Conservation (phyloP, 345 rosid species). For the Xanthoceras sorbifolium region DNA sequence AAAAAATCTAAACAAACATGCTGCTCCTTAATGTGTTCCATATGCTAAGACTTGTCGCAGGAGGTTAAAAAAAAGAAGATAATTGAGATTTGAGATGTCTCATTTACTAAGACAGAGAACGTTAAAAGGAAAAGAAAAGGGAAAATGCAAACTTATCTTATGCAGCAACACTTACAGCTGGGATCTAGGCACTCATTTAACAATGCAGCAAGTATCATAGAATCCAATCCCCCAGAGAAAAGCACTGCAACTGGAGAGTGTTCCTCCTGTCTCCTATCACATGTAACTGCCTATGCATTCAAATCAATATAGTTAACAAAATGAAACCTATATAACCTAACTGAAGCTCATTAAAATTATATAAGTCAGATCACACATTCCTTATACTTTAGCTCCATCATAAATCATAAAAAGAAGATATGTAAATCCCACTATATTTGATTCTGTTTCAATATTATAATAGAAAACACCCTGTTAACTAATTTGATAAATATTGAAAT, state of each 20-base stretch:
- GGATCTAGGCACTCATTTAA: slow-evolving; percentile 78
- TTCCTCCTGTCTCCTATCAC: slow-evolving; percentile 35
- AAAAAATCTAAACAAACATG: not conserved
- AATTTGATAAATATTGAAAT: not conserved
- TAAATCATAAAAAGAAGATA: not conserved
- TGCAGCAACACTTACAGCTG: slow-evolving; percentile 46
- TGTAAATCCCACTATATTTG: not conserved
- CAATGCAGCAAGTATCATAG: slow-evolving; percentile 91
- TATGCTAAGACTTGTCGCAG: not conserved
- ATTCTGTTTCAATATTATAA: not conserved
- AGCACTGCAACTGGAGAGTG: slow-evolving; percentile 78
- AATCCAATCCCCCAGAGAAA: slow-evolving; percentile 96
- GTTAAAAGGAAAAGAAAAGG: not conserved
- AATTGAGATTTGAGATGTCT: not conserved
- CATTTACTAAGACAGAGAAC: not conserved
- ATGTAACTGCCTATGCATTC: slow-evolving; percentile 41
- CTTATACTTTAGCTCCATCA: not conserved
- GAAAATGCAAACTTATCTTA: not conserved
- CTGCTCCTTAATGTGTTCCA: not conserved
- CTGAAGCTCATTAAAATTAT: slow-evolving; percentile 2
- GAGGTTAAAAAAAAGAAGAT: not conserved
- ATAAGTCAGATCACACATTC: not conserved
- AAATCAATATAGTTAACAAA: slow-evolving; percentile 16
- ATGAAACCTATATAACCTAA: not conserved
- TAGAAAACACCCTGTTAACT: not conserved